A percentile compares a stretch with the other conserved stretches of the same genome.
Conservation (phyloP, 192 early-diverging fungal species). For the Mortierella hygrophila region DNA sequence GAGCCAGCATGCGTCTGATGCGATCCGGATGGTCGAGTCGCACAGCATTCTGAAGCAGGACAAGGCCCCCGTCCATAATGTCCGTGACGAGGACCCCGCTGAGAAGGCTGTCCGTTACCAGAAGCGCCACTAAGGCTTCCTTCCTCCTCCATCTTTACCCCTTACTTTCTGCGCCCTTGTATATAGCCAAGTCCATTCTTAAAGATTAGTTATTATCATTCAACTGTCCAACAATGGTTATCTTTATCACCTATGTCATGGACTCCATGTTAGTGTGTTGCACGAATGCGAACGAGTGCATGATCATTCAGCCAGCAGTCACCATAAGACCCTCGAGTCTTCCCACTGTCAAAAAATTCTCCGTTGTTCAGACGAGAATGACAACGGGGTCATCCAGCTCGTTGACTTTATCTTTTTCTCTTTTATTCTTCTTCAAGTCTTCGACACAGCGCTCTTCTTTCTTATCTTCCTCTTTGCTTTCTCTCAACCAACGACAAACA, state of each 20-base stretch:
- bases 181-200: background rate
- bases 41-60: slow-evolving; percentile 48
- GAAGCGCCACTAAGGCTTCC: slow-evolving; percentile 12
- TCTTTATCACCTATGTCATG: too few relatives aligned
- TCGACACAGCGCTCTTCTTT: too few relatives aligned
- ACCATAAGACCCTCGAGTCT: background rate
- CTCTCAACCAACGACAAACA: too few relatives aligned
- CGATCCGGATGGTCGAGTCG: slow-evolving; percentile 53
- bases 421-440: too few relatives aligned
- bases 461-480: too few relatives aligned
- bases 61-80: slow-evolving; percentile 24
- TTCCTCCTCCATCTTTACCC: background rate
- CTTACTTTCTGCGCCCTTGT: background rate
- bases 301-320: background rate
- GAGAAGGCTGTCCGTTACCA: background rate
- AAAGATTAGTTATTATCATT: too few relatives aligned
- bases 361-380: background rate
- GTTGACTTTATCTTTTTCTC: too few relatives aligned
- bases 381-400: background rate
- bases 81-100: slow-evolving; percentile 29
- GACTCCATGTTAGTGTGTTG: background rate
- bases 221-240: too few relatives aligned
- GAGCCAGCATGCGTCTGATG: slow-evolving; percentile 43
- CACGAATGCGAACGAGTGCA: background rate
- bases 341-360: background rate